Percentiles rank a stretch among this genome's conserved stretches.
Conservation (phyloP, 1,139 yeast genomes). For the Lizanozyma gosingica region DNA sequence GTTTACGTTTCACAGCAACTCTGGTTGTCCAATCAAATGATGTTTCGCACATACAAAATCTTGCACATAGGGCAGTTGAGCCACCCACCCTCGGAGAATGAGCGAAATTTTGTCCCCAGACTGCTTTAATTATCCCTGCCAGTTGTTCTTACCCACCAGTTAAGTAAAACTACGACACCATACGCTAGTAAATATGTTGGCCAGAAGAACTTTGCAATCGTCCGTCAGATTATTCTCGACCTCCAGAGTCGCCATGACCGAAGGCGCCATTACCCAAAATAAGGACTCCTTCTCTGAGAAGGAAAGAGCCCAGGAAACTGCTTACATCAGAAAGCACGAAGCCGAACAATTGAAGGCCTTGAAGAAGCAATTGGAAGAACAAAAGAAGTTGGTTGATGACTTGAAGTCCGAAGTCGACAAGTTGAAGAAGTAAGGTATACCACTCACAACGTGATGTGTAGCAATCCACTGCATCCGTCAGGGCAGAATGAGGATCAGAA, state of each 20-base stretch:
- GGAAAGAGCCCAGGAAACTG: conserved; percentile 38
- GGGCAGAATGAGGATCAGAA: too few species aligned
- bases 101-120: too few species aligned
- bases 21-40: too few species aligned
- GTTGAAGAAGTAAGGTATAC: conserved; percentile 30
- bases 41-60: too few species aligned
- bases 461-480: too few species aligned
- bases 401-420: conserved; percentile 33
- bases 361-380: conserved; percentile 37
- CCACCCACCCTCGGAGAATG: too few species aligned
- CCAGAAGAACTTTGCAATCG: conserved; percentile 19
- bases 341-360: conserved; percentile 40
- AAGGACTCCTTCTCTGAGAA: conserved; percentile 31
- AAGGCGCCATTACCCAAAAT: conserved; percentile 17
- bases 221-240: conserved; percentile 32
- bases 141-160: too few species aligned
- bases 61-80: too few species aligned
- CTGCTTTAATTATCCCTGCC: too few species aligned
- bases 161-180: too few species aligned
- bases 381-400: conserved; percentile 34
- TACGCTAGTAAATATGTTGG: conserved; percentile 1
- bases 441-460: too few species aligned
- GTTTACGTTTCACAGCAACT: too few species aligned
- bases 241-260: conserved; percentile 23
- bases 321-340: conserved; percentile 39